These are phyloP conservation scores for Colletotrichum filicis DNA, from an alignment of 2,329 filamentous ascomycete species.

Conservation along the genomic window DNA sequence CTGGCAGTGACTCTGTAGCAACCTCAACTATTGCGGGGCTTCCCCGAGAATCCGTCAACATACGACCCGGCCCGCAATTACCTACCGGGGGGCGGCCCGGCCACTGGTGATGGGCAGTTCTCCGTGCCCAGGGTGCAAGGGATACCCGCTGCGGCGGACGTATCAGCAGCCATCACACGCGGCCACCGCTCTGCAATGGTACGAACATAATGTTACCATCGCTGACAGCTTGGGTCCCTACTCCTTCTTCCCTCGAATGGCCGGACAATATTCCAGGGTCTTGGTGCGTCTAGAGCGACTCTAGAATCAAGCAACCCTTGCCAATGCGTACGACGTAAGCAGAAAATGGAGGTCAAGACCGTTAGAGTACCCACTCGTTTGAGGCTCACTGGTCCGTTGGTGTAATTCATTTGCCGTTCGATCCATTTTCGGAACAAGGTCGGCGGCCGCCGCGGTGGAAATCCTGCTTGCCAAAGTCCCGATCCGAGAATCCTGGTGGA, in stretches of 20 bases:
- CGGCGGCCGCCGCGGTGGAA: neutral
- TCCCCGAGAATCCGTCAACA: neutral
- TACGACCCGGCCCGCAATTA: neutral
- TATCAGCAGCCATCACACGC: neutral
- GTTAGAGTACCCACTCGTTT: neutral
- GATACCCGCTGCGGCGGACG: neutral
- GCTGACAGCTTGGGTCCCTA: neutral
- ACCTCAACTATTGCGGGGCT: neutral
- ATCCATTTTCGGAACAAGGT: neutral
- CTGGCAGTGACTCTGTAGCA: neutral
- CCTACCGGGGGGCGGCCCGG: neutral
- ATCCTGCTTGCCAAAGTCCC: neutral
- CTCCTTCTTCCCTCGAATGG: neutral
- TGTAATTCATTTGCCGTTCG: neutral
- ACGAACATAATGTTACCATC: neutral
- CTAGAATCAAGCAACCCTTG: too few species aligned
- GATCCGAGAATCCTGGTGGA: neutral
- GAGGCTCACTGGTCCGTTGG: neutral
- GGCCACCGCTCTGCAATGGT: neutral
- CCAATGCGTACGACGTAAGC: too few species aligned
- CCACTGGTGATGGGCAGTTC: neutral
- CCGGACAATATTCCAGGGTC: neutral
- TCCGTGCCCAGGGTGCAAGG: neutral
- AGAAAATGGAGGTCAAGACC: too few species aligned
- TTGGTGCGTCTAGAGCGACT: neutral